These are phyloP conservation scores for Mycena albidolilacea DNA, from an alignment of 768 basidiomycete species.

Conservation along the genomic window DNA sequence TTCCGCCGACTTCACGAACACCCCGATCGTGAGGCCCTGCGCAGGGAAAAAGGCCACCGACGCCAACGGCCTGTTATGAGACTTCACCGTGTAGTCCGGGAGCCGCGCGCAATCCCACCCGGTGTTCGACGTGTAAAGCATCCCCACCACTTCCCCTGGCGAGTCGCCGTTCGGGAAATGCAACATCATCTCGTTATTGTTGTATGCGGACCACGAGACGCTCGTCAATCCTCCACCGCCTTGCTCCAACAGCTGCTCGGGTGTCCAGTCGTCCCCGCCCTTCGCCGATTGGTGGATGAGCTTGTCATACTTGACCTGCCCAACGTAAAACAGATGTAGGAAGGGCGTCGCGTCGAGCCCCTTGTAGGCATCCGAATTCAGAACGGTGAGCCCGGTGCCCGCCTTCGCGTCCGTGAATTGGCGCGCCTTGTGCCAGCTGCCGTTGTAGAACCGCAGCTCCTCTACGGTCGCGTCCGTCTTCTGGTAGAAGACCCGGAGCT, in stretches of 20 bases:
- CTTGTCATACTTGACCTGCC: not conserved
- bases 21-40: not conserved
- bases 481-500: conserved; percentile 6
- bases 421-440: not conserved
- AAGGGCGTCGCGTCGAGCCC: not conserved
- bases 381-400: not conserved
- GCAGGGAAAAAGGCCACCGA: not conserved
- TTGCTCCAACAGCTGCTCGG: not conserved
- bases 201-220: not conserved
- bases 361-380: not conserved
- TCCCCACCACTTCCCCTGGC: not conserved
- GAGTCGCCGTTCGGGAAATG: not conserved
- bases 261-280: not conserved
- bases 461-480: not conserved
- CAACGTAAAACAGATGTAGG: not conserved
- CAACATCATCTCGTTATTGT: conserved; percentile 6
- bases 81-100: not conserved
- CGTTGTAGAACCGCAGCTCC: conserved; percentile 5
- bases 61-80: not conserved
- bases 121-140: not conserved
- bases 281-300: not conserved
- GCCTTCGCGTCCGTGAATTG: not conserved
- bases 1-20: not conserved
- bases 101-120: conserved; percentile 3
- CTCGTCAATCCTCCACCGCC: not conserved